Base-by-base conservation (phyloP, 2,329 filamentous ascomycete species). In the Chalaropsis ovoidea region DNA sequence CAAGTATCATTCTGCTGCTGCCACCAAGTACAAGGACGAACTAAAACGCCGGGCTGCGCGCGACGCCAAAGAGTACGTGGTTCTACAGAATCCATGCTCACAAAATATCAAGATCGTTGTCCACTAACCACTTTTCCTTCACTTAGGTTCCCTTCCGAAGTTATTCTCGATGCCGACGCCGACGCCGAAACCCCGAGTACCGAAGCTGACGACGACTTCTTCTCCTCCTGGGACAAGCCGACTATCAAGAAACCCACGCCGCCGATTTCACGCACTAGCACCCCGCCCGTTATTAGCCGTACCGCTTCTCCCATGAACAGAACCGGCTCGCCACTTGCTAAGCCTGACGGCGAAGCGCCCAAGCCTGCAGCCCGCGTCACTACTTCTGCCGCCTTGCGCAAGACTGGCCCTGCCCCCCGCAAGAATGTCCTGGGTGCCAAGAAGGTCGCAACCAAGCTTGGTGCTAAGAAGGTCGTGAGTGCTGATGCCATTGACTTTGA, bases 161-260 rank as follows among this genome's bases (percentile, higher is more conserved):
- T 97, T 39, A 83, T 93, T 27, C 86, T 96, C 70, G 66, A 67
- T 45, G 88, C 86, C 66, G 94, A 97, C 71, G 80, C 82, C 69
- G 82, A 85, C 27, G 78, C 82, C 61, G 86, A 90, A 68, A 95
- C 90, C 11, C 89, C 92, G n/a, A 83, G 88, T 58, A 88, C 86
- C 70, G 91, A 96, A 70, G 81, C 84, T 24, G 86, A 87, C 22
- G 92, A 96, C 72, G 94, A 97, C 75, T 99, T 99, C 81, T 99
- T 99, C 78, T 96, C 93, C 10, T 96, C 91, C 0, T 99, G 93
- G 94, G 94, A 97, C 73, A 96, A 97, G 79, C 94, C 94, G 24
- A 84, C 91, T 3, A 95, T 99, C 77, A 99, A 97, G 81, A 86
- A 91, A 71, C 93, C 93, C 43, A 96, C 90, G 69, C 95, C 95